Conservation (phyloP, 371 early-diverging fungal species). For the Capillidium heterosporum region DNA sequence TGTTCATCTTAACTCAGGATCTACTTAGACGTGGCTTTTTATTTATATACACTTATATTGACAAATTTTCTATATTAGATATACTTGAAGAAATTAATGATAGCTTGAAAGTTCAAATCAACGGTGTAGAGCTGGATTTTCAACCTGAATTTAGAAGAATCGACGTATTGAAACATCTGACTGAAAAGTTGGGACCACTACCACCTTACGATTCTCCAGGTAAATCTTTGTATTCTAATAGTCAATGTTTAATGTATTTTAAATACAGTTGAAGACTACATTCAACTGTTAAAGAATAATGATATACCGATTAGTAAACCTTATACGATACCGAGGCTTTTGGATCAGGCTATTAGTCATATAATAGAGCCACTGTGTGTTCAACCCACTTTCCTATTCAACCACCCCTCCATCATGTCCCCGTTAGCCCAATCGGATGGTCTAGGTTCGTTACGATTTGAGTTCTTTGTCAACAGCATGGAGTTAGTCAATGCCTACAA, state of each 20-base stretch:
- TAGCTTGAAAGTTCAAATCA: slow-evolving; percentile 33
- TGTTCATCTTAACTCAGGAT: slow-evolving; percentile 73
- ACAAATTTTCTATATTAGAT: no score
- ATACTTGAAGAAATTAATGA: slow-evolving; percentile 69
- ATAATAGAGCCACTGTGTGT: slow-evolving; percentile 80
- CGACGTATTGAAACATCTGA: slow-evolving; percentile 50
- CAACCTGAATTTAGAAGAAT: slow-evolving; percentile 56
- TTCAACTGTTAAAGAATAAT: no score
- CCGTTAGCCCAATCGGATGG: slow-evolving; percentile 66
- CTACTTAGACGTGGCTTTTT: slow-evolving; percentile 36
- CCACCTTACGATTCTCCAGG: slow-evolving; percentile 19
- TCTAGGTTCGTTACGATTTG: slow-evolving; percentile 53
- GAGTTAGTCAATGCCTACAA: slow-evolving; percentile 98
- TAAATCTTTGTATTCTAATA: no score
- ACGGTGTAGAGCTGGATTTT: slow-evolving; percentile 42
- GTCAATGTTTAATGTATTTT: no score
- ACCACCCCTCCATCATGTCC: slow-evolving; percentile 83
- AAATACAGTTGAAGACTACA: no score
- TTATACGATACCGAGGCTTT: slow-evolving; percentile 55
- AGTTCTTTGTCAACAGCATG: slow-evolving; percentile 79
- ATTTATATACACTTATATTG: no score
- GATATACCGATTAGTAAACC: slow-evolving; percentile 31
- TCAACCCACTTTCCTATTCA: slow-evolving; percentile 84
- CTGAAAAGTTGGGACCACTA: slow-evolving; percentile 21
- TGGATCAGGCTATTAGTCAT: slow-evolving; percentile 82